phyloP scores from a whole-genome alignment of 2,329 filamentous ascomycete species.

The Phialemonium atrogriseum region DNA sequence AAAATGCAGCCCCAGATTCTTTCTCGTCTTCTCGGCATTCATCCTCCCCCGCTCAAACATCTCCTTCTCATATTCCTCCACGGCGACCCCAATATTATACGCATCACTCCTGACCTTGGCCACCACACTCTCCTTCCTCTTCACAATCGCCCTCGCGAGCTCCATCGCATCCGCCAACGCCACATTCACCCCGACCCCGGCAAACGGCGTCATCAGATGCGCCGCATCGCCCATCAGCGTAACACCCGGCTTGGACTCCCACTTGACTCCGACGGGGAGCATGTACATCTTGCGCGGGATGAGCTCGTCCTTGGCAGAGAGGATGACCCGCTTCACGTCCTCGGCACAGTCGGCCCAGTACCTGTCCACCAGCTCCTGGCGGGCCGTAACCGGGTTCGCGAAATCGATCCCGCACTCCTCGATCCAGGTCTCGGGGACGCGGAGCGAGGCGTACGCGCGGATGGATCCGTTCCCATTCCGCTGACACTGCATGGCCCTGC shows the following conservation, averaged over 20 bases:
- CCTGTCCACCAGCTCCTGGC: background rate
- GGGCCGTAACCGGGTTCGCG: background rate
- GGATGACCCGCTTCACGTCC: background rate
- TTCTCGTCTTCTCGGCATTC: too few species aligned
- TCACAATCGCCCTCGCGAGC: constrained; percentile 36
- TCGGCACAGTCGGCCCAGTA: background rate
- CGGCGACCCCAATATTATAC: background rate
- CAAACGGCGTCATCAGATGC: constrained; percentile 50
- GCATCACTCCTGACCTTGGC: background rate
- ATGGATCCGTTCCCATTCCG: too few species aligned
- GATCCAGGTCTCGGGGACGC: too few species aligned
- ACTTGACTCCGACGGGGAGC: constrained; percentile 40
- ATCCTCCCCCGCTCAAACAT: background rate
- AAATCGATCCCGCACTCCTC: too few species aligned
- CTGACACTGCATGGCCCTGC: background rate
- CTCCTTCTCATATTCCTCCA: background rate
- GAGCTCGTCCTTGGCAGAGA: background rate
- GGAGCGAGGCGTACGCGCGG: too few species aligned
- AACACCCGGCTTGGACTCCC: constrained; percentile 37
- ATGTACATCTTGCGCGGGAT: background rate
- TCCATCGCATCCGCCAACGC: constrained; percentile 45
- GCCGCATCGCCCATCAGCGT: constrained; percentile 53
- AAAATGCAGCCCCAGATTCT: too few species aligned
- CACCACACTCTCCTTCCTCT: background rate
- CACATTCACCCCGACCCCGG: constrained; percentile 52